Percentiles rank a stretch among this genome's conserved stretches.
Evolutionary conservation across 495 filamentous ascomycete species (phyloP).

Genomic region (Neurospora hispaniola): DNA sequence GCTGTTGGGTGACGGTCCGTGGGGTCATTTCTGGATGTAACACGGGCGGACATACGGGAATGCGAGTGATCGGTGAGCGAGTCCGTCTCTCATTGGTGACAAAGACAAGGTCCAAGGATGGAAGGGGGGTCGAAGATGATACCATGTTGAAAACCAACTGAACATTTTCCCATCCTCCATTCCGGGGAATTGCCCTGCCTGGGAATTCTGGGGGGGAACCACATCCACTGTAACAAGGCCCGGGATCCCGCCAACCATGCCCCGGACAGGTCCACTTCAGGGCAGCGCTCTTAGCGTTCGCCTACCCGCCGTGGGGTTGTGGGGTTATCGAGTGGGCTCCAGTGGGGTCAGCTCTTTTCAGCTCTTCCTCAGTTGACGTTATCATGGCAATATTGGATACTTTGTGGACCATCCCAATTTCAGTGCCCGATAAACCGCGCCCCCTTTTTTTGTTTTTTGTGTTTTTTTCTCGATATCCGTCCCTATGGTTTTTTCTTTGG

Average conservation of each 20-base stretch:
- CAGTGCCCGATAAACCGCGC: neutral
- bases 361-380: neutral
- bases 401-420: neutral
- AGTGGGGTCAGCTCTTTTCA: neutral
- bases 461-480: no score
- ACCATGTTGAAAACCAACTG: neutral
- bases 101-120: neutral
- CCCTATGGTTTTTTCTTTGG: no score
- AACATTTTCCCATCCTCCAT: no score
- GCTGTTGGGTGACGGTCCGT: neutral
- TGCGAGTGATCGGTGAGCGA: no score
- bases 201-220: neutral
- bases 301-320: neutral
- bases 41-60: neutral
- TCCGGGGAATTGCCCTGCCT: neutral
- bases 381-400: neutral
- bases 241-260: neutral
- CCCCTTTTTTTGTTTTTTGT: neutral
- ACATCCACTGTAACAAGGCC: neutral
- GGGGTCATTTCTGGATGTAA: neutral
- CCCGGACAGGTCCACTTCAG: neutral
- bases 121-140: neutral
- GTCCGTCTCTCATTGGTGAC: neutral
- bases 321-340: neutral
- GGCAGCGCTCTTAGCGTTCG: neutral